phyloP scores from a whole-genome alignment of 1,284 basidiomycete species.

The Wolfiporia cocos region DNA sequence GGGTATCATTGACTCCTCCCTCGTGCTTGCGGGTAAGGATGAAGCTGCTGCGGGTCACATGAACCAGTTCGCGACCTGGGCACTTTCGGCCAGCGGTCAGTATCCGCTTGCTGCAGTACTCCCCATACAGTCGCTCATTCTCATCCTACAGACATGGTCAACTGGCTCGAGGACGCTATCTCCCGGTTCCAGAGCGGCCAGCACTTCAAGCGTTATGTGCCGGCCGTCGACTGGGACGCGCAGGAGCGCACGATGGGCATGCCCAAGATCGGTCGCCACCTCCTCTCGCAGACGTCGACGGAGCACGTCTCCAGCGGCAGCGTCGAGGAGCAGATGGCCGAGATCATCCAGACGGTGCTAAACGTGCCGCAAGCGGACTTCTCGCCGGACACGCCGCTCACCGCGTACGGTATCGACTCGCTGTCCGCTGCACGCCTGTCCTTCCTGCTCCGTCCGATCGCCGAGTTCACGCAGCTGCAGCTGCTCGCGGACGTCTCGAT shows the following conservation, averaged over 20 bases:
- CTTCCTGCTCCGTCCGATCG: constrained; percentile 21
- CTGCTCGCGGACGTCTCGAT: constrained; percentile 26
- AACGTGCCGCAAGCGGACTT: constrained; percentile 28
- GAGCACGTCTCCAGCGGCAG: too few species aligned
- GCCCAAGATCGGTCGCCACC: constrained; percentile 1
- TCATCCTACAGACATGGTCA: constrained; percentile 6
- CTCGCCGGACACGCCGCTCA: constrained; percentile 29
- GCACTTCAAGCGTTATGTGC: constrained; percentile 3
- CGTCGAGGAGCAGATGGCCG: background rate
- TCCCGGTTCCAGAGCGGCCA: constrained; percentile 1
- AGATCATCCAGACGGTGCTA: constrained; percentile 17
- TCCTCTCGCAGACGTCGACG: background rate
- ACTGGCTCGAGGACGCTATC: constrained; percentile 5
- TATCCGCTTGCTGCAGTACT: too few species aligned
- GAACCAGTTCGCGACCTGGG: too few species aligned
- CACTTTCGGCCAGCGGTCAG: too few species aligned
- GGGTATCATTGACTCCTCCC: constrained; percentile 23
- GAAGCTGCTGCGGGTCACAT: too few species aligned
- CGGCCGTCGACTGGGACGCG: constrained; percentile 4
- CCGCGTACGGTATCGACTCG: constrained; percentile 34
- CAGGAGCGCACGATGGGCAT: constrained; percentile 5
- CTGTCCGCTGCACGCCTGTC: constrained; percentile 29
- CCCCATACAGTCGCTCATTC: too few species aligned
- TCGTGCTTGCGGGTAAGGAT: constrained; percentile 6
- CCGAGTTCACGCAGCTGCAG: constrained; percentile 30